These are phyloP conservation scores for Phytophthora aleatoria DNA, from an alignment of 352 stramenopile species.

Conservation along the genomic window DNA sequence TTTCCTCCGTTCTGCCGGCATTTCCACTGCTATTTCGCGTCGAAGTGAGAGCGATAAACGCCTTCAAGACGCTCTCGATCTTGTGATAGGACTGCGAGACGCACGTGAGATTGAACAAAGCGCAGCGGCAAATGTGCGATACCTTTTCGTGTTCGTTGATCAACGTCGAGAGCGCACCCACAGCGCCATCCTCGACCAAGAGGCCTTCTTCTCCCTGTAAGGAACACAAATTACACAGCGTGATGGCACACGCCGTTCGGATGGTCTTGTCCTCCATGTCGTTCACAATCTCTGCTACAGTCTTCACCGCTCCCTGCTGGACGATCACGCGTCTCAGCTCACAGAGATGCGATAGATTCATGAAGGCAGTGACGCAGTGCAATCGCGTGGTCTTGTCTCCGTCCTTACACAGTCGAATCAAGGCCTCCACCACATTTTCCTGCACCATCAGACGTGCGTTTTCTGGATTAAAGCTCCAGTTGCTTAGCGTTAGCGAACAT, in stretches of 20 bases:
- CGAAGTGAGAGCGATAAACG: slow-evolving; percentile 68
- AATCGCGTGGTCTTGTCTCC: slow-evolving; percentile 64
- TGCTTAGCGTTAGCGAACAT: slow-evolving; percentile 85
- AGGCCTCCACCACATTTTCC: slow-evolving; percentile 86
- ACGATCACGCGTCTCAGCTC: slow-evolving; percentile 67
- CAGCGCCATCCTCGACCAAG: slow-evolving; percentile 83
- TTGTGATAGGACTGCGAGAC: slow-evolving; percentile 86
- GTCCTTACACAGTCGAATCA: slow-evolving; percentile 74
- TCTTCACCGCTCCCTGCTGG: slow-evolving; percentile 74
- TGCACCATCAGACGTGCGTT: slow-evolving; percentile 89
- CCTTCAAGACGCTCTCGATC: slow-evolving; percentile 86
- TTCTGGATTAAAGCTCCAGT: slow-evolving; percentile 87
- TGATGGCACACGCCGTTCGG: slow-evolving; percentile 81
- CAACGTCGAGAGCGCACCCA: slow-evolving; percentile 79
- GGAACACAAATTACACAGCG: slow-evolving; percentile 88
- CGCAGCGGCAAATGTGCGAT: slow-evolving; percentile 65
- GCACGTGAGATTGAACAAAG: slow-evolving; percentile 91
- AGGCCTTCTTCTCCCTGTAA: slow-evolving; percentile 76
- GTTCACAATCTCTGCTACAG: slow-evolving; percentile 73
- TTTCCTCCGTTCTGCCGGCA: slow-evolving; percentile 33
- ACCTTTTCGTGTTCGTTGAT: slow-evolving; percentile 80
- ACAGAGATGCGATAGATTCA: slow-evolving; percentile 82
- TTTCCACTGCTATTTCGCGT: slow-evolving; percentile 31
- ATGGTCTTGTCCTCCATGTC: slow-evolving; percentile 68
- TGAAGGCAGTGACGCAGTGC: slow-evolving; percentile 84